Evolutionary conservation across 1,284 basidiomycete genomes (phyloP).

Genomic region (Meripilus lineatus): DNA sequence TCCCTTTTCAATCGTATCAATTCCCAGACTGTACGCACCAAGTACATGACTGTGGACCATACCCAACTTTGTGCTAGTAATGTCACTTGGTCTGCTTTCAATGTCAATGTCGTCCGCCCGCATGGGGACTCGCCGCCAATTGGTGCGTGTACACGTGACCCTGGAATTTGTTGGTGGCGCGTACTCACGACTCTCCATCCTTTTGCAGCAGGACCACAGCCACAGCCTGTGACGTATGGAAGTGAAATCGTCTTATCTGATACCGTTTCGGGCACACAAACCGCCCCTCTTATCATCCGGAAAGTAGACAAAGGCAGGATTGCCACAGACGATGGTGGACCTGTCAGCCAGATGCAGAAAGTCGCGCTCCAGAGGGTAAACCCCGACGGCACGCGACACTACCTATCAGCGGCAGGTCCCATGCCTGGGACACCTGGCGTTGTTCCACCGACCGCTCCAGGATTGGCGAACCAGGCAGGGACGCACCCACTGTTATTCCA

Average conservation of each 20-base stretch:
- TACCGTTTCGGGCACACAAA: slow-evolving; percentile 77
- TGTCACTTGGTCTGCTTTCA: slow-evolving; percentile 90
- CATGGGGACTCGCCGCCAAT: slow-evolving; percentile 50
- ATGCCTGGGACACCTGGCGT: slow-evolving; percentile 68
- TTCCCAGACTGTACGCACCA: slow-evolving; percentile 93
- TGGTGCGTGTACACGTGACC: slow-evolving; percentile 52
- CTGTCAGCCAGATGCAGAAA: slow-evolving; percentile 95
- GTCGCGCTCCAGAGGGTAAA: slow-evolving; percentile 86
- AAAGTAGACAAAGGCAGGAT: slow-evolving; percentile 92
- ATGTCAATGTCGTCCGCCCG: slow-evolving; percentile 78
- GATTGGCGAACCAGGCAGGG: slow-evolving; percentile 67
- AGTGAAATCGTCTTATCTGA: slow-evolving; percentile 86
- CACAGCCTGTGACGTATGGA: slow-evolving; percentile 86
- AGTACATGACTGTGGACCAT: slow-evolving; percentile 91
- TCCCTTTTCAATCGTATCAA: slow-evolving; percentile 96
- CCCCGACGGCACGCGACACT: slow-evolving; percentile 74
- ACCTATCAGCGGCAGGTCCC: slow-evolving; percentile 81
- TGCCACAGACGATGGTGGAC: slow-evolving; percentile 78
- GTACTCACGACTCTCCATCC: slow-evolving; percentile 29
- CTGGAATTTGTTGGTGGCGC: slow-evolving; percentile 32
- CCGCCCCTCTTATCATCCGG: slow-evolving; percentile 84
- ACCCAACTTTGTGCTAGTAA: slow-evolving; percentile 83
- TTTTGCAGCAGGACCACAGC: slow-evolving; percentile 51
- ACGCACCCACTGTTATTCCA: slow-evolving; percentile 78
- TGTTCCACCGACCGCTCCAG: slow-evolving; percentile 56